These are phyloP conservation scores for Trypanosoma scelopori DNA, from an alignment of 208 protist species.

Conservation along the genomic window DNA sequence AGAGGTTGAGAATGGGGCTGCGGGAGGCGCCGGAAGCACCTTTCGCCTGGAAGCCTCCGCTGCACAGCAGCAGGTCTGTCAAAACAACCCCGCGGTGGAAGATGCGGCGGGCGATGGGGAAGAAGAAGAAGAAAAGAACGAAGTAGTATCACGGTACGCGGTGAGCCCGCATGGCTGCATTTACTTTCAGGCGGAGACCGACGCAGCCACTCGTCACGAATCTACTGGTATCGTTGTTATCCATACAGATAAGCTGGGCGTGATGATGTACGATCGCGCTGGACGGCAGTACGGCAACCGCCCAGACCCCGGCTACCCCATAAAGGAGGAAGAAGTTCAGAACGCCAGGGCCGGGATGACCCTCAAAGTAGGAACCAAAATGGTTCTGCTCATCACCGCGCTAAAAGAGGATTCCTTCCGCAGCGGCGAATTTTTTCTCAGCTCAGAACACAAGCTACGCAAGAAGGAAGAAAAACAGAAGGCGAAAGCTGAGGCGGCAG, in stretches of 20 bases:
- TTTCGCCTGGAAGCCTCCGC: background rate
- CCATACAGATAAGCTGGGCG: slow-evolving; percentile 50
- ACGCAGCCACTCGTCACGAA: slow-evolving; percentile 78
- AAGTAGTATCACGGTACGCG: slow-evolving; percentile 63
- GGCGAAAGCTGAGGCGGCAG: slow-evolving; percentile 62
- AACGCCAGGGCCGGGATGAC: slow-evolving; percentile 52
- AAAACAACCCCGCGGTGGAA: background rate
- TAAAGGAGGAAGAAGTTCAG: slow-evolving; percentile 68
- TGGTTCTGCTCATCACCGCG: slow-evolving; percentile 75
- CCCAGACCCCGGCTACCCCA: slow-evolving; percentile 81
- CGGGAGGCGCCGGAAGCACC: background rate
- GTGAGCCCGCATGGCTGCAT: slow-evolving; percentile 79
- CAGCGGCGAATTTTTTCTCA: slow-evolving; percentile 89
- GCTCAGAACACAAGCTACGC: slow-evolving; percentile 75
- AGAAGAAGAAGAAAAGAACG: slow-evolving; percentile 22
- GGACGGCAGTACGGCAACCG: slow-evolving; percentile 84
- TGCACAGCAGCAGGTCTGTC: background rate
- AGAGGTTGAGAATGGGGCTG: slow-evolving; percentile 1
- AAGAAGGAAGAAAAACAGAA: slow-evolving; percentile 82
- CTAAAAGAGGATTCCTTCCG: slow-evolving; percentile 82
- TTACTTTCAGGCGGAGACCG: slow-evolving; percentile 89
- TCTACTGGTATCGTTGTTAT: slow-evolving; percentile 86
- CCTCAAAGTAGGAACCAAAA: slow-evolving; percentile 75
- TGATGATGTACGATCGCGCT: slow-evolving; percentile 89
- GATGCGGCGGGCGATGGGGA: background rate